Evolutionary conservation across 768 basidiomycete genomes (phyloP).

Genomic region (Pholiota molesta): DNA sequence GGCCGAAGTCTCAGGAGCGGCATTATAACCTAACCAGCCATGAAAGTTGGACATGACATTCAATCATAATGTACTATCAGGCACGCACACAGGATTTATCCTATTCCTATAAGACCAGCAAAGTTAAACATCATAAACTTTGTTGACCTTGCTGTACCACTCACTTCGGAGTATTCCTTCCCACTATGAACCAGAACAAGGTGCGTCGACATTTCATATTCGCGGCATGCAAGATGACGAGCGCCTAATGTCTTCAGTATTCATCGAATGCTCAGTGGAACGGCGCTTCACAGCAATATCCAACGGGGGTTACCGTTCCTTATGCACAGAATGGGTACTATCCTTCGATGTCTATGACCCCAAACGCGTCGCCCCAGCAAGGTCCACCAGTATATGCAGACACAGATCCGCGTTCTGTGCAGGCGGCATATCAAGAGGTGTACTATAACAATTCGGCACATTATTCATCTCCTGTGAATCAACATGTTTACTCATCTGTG

Average conservation of each 20-base stretch:
- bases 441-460: conserved; percentile 26
- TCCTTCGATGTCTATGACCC: conserved; percentile 19
- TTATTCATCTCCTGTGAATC: conserved; percentile 23
- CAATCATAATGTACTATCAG: conserved; percentile 30
- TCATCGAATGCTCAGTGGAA: conserved; percentile 39
- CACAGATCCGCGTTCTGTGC: conserved; percentile 18
- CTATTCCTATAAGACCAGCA: conserved; percentile 28
- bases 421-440: conserved; percentile 24
- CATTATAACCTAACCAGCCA: conserved; percentile 21
- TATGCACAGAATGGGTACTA: conserved; percentile 31
- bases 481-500: conserved; percentile 30
- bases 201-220: conserved; percentile 16
- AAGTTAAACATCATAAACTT: conserved; percentile 15
- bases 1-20: conserved; percentile 28
- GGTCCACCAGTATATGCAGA: conserved; percentile 21
- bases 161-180: conserved; percentile 2
- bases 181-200: conserved; percentile 28
- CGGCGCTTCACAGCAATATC: conserved; percentile 33
- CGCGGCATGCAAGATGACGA: conserved; percentile 14
- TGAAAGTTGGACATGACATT: conserved; percentile 19
- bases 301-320: conserved; percentile 23
- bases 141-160: conserved; percentile 17
- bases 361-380: conserved; percentile 25
- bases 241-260: conserved; percentile 32
- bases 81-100: conserved; percentile 23